Base-by-base conservation (phyloP, 495 filamentous ascomycete genomes). In the Penicillium cataractarum region DNA sequence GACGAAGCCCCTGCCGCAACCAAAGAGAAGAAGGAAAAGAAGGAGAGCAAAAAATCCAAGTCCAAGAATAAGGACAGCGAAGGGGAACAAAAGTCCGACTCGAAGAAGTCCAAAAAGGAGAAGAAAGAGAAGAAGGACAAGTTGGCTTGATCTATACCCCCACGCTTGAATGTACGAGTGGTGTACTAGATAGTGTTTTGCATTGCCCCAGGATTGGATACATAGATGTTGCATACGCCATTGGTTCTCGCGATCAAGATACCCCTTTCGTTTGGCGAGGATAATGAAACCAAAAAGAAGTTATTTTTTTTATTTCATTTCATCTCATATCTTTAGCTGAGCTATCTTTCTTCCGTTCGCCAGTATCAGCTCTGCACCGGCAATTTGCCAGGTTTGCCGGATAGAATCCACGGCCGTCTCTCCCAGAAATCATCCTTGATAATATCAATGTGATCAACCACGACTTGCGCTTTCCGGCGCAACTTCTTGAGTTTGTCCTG, bases 391-490 rank as follows among this genome's bases (percentile, higher is more conserved):
- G 89, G 86, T 67, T 87, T 90, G 57, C 89, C 87, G 17, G 86
- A 90, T 57, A 97, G 74, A 60, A 99, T 84, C 91, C 93, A 97
- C 8, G 93, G 92, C 67, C 90, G 81, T 66, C 81, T 80, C 61
- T 90, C 83, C 95, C 94, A 99, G 74, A 99, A 98, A 7, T 90
- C 89, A 77, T 97, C 90, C 61, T 89, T 90, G 71, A 98, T 97
- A 69, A 99, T 90, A 75, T 99, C 95, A 57, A 92, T 77, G 76
- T 97, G 92, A 58, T 94, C 87, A 42, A 94, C 78, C 17, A 89
- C 84, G 39, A 99, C 87, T 55, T 83, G 78, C 24, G 93, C 92
- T 70, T 93, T 96, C 26, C 83, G 81, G 31, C 87, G 81, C 60
- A 83, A 76, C 74, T 95, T 97, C 67, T 78, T 87, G 61, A 93